Evolutionary conservation across 179 eudicot genomes (phyloP), one percentile per base, ranked within the genome.

Genomic region (Pouteria campechiana): DNA sequence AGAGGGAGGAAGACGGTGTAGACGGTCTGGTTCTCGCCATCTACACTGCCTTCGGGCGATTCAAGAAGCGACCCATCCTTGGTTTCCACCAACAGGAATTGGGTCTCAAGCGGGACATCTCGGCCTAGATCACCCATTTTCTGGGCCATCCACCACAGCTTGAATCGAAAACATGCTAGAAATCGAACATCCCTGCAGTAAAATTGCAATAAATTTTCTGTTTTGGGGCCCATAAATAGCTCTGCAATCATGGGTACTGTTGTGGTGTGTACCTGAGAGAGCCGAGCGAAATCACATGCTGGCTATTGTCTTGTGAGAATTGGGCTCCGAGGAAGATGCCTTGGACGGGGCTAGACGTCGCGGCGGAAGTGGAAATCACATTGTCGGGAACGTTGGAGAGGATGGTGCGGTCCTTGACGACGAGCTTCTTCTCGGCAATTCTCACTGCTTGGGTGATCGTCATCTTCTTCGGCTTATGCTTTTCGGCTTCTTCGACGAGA

Each of bases 61-160:
- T 42, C 82, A 4, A 73, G n/a, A 40, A 55, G 73, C 14, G 82
- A 74, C 50, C 72, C 79, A 6, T 68, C 73, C 47, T 67, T 76
- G 30, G 63, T 70, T 53, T 90, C 94, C 1, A 90, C 57, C 65
- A 90, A 64, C 42, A 90, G 37, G 67, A 86, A 90, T 33, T 90
- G 98, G n/a, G 98, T 90, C 58, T 90, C 98, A 7, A 87, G 16
- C 1, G 98, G 98, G 21, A 90, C 69, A 12, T 86, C 87, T 3
- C 75, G 32, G 2, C 92, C 96, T 14, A 57, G 44, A 48, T 64
- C 67, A 0, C 98, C 98, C 96, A 90, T 90, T 44, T 50, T 74
- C 64, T 90, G 98, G 13, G 96, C 70, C 96, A 90, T 82, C 98
- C 99, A 92, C 99, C 99, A 87, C 7, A 92, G 44, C 67, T 82